These are phyloP conservation scores for Ogataea salicorniae DNA, from an alignment of 805 yeast genomes.

Conservation along the genomic window DNA sequence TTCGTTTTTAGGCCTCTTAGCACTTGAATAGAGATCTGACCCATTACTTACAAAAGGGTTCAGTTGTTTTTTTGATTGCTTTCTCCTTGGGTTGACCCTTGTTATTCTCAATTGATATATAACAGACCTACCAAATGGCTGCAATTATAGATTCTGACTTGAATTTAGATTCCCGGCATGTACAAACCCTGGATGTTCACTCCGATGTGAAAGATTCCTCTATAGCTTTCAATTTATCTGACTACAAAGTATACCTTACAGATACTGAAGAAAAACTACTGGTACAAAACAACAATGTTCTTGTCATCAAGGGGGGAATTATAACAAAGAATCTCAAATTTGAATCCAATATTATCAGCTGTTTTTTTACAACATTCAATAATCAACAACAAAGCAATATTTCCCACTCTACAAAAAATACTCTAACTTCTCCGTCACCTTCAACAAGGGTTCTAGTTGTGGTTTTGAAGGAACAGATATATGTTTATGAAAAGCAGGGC, in stretches of 20 bases:
- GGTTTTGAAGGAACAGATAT: slow-evolving; percentile 53
- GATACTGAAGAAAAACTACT: slow-evolving; percentile 21
- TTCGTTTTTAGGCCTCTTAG: no score
- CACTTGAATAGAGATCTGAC: no score
- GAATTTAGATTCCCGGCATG: slow-evolving; percentile 12
- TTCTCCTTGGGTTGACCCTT: no score
- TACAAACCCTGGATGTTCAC: slow-evolving; percentile 17
- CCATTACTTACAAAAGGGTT: no score
- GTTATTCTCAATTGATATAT: no score
- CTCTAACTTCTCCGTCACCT: not conserved
- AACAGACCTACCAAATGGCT: no score
- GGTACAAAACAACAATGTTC: slow-evolving; percentile 32
- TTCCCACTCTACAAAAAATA: not conserved
- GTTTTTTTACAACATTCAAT: slow-evolving; percentile 56
- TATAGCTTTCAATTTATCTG: slow-evolving; percentile 1
- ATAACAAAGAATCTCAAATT: slow-evolving; percentile 45
- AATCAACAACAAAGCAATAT: slow-evolving; percentile 7
- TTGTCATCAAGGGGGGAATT: slow-evolving; percentile 46
- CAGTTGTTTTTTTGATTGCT: no score
- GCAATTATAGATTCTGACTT: slow-evolving; percentile 2
- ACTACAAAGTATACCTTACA: slow-evolving; percentile 17
- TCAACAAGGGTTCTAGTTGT: slow-evolving; percentile 47
- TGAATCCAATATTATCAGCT: slow-evolving; percentile 48
- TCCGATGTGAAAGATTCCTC: slow-evolving; percentile 16
- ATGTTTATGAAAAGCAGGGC: slow-evolving; percentile 59